Evolutionary conservation across 345 rosid species (phyloP), one percentile per base, ranked within the genome.

Genomic region (Fremontodendron californicum): DNA sequence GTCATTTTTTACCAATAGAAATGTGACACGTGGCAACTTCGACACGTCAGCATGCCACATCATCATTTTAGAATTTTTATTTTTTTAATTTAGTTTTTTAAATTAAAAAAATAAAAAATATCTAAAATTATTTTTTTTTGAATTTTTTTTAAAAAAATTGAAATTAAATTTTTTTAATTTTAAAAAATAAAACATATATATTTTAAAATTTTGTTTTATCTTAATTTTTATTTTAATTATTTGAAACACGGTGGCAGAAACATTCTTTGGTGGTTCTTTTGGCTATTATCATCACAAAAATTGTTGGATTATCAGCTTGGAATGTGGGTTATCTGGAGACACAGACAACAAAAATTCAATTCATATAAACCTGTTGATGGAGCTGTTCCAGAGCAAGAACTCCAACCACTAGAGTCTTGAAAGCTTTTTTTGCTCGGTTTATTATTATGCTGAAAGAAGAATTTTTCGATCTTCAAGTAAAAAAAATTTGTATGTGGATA

Each of bases 201-300:
- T n/a, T n/a, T n/a, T n/a, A n/a, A n/a, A n/a, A n/a, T n/a, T n/a
- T n/a, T n/a, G n/a, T n/a, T n/a, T n/a, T n/a, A n/a, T n/a, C n/a
- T n/a, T n/a, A n/a, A n/a, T n/a, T n/a, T n/a, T n/a, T n/a, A n/a
- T n/a, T n/a, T n/a, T n/a, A n/a, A n/a, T n/a, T n/a, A n/a, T n/a
- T n/a, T n/a, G n/a, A n/a, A 92, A 80, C 81, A 65, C 88, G 88
- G 91, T 82, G 88, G 91, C 87, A 85, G 77, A 79, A 78, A 64
- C 85, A 81, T 60, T 75, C 68, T 77, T 29, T 75, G 52, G 57
- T 27, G 11, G 85, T 84, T 21, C 71, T 78, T 55, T 42, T 75
- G 45, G 81, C 76, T 43, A 45, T 78, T 43, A 52, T 65, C 33
- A 54, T 80, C 9, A 40, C 69, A 11, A 21, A 83, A 16, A 16